phyloP scores from a whole-genome alignment of 345 rosid species.

The Acer negundo region DNA sequence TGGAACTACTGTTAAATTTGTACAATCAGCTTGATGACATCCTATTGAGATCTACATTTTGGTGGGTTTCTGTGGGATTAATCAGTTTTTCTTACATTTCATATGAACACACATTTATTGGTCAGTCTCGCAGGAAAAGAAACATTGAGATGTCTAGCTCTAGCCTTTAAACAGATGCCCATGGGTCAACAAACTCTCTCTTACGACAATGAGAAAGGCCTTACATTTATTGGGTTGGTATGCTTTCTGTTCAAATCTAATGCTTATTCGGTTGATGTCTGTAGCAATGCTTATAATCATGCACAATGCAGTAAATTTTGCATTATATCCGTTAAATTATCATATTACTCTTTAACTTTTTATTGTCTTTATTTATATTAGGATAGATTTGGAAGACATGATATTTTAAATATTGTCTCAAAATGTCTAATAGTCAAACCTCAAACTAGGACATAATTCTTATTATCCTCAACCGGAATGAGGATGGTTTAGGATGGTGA shows the following conservation, averaged over 20 bases:
- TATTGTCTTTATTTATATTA: neutral
- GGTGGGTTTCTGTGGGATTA: neutral
- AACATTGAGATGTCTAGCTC: conserved; percentile 88
- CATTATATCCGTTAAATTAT: neutral
- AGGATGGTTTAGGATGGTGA: too few species aligned
- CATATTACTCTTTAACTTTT: neutral
- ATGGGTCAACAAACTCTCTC: conserved; percentile 69
- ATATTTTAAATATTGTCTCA: neutral
- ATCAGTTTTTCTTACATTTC: neutral
- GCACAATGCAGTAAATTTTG: neutral
- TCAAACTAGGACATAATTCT: neutral
- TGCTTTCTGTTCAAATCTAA: conserved; percentile 50
- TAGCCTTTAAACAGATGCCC: conserved; percentile 87
- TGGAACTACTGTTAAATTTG: neutral
- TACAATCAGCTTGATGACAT: neutral
- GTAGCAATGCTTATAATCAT: neutral
- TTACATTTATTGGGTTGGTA: conserved; percentile 99
- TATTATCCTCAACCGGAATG: too few species aligned
- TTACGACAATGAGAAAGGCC: conserved; percentile 83
- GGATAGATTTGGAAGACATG: neutral
- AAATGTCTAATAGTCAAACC: neutral
- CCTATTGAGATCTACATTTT: neutral
- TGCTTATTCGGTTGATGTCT: neutral
- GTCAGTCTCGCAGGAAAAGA: conserved; percentile 95
- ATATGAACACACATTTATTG: conserved; percentile 30